Conservation (phyloP, 106 monocot species). For the Dendrobium catenatum region DNA sequence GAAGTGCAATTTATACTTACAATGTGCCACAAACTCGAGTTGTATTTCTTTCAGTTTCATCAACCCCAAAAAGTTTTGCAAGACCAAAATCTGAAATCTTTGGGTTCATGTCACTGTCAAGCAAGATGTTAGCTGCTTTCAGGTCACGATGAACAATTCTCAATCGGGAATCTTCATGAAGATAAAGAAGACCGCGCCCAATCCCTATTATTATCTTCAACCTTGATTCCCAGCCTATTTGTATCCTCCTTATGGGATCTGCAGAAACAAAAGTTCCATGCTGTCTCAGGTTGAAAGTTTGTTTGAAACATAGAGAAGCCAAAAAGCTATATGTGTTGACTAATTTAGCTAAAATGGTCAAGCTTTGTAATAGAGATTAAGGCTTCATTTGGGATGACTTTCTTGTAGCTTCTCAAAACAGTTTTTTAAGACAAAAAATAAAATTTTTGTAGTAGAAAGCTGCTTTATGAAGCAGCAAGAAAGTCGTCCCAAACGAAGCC, state of each 20-base stretch:
- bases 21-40: background rate
- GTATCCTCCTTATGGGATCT: background rate
- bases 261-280: background rate
- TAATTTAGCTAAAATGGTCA: background rate
- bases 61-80: background rate
- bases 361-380: background rate
- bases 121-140: conserved; percentile 16
- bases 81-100: conserved; percentile 11
- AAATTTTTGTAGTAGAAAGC: no score
- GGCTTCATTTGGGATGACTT: no score
- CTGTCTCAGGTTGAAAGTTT: no score
- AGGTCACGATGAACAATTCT: conserved; percentile 15
- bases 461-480: no score
- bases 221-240: conserved; percentile 7
- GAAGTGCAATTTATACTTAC: background rate
- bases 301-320: no score
- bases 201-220: conserved; percentile 13
- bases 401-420: no score
- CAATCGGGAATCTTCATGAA: conserved; percentile 8
- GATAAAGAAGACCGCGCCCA: conserved; percentile 11
- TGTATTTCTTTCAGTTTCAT: background rate
- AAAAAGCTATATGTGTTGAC: background rate
- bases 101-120: conserved; percentile 16
- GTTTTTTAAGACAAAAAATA: no score
- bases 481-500: no score